Evolutionary conservation across 441 rosid species (phyloP), one percentile per base, ranked within the genome.

Genomic region (Adansonia gregorii): DNA sequence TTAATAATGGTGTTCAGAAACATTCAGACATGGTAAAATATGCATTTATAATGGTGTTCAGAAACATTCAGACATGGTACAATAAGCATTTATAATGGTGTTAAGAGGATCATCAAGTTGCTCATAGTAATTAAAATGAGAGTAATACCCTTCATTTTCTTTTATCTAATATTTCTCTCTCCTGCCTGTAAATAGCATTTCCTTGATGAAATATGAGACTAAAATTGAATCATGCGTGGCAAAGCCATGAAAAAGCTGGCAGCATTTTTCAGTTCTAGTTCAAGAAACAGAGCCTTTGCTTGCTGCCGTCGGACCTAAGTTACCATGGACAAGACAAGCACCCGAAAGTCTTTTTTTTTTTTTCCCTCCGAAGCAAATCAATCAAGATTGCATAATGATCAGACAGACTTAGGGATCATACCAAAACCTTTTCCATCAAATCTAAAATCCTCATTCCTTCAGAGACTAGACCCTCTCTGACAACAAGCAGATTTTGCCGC

Each of bases 371-470:
- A 0, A 89, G 83, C 52, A 86, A 81, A 77, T 89, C 89, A n/a
- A 87, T 82, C 87, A 87, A 74, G 55, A 85, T 71, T 24, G 92
- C 86, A 27, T 82, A 83, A 76, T 89, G 92, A 78, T 89, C 35
- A 27, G 35, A 27, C 90, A 0, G 76, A 78, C 6, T 73, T 68
- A 43, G 87, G 92, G 14, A 17, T 27, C 19, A 86, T n/a, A 19
- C 75, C 83, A 6, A 83, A 73, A 49, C 65, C 74, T 65, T 81
- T 58, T 74, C 78, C 89, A 89, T 87, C 3, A 82, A 74, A 39
- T 84, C 77, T 12, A 89, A 78, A 67, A 89, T 61, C 14, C 12
- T 55, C 61, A 84, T 80, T 1, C 83, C 92, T 70, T 89, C 88
- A 43, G 78, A 65, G 35, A 83, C 83, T 31, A 89, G 80, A 77